Evolutionary conservation across 192 early-diverging fungal genomes (phyloP), one percentile per base, ranked within the genome.

Genomic region (Funneliformis geosporum): DNA sequence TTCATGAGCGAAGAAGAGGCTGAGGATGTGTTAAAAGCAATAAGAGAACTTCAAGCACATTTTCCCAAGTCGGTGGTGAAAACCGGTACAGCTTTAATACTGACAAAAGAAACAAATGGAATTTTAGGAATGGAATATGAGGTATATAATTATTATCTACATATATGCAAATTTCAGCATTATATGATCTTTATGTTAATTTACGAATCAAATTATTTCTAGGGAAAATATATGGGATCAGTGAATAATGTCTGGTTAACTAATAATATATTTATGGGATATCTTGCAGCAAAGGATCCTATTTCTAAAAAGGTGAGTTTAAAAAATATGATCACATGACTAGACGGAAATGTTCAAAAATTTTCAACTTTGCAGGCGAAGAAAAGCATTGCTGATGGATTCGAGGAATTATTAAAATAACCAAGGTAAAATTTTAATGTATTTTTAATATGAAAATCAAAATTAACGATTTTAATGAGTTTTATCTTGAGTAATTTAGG

Each of bases 11-110:
- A 83, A 59, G 87, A 88, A 4, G 50, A 65, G 23, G 85, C 88
- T 8, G 83, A 86, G 85, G 79, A 82, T n/a, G 84, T 88, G 6
- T 71, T 90, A 69, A 78, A 85, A 8, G 88, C 83, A 1, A 88
- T 90, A 61, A 77, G 81, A 46, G 83, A 87, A 25, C 89, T 90
- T 79, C 89, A 90, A 73, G 68, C 75, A 25, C 73, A 83, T 62
- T 89, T 90, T 79, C 82, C 84, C 10, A 87, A 86, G 47, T 73
- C 86, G 42, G 84, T 81, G 44, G 83, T 90, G 43, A 83, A 85
- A 46, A 78, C 80, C 12, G 83, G 85, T 42, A 83, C 86, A 46
- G 85, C 84, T 28, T 78, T 90, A 50, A 47, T 88, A 7, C 87
- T 90, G 77, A 87, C 84, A 33, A 82, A 86, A 55, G 83, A 83